Evolutionary conservation across 805 yeast species (phyloP).

Genomic region (Kluyveromyces dobzhanskii): DNA sequence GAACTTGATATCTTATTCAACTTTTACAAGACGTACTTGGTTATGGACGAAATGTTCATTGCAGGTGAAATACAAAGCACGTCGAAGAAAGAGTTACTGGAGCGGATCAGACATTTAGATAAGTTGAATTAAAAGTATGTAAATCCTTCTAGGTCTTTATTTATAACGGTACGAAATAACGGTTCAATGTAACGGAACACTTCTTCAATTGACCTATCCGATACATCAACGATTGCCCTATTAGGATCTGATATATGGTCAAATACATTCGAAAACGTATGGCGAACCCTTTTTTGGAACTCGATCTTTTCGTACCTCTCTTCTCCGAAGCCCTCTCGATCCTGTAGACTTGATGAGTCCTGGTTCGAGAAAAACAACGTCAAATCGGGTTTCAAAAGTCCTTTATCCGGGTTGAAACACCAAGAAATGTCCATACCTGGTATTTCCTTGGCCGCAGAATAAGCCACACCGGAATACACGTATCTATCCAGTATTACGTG

Average conservation of each 20-base stretch:
- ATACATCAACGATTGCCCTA: slow-evolving; percentile 52
- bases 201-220: slow-evolving; percentile 45
- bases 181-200: slow-evolving; percentile 44
- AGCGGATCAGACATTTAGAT: slow-evolving; percentile 58
- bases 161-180: slow-evolving; percentile 10
- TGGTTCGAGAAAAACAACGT: slow-evolving; percentile 64
- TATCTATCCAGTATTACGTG: slow-evolving; percentile 76
- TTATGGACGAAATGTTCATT: slow-evolving; percentile 77
- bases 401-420: slow-evolving; percentile 76
- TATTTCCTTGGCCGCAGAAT: slow-evolving; percentile 65
- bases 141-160: slow-evolving; percentile 6
- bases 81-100: slow-evolving; percentile 58
- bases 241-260: slow-evolving; percentile 24
- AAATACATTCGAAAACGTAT: slow-evolving; percentile 45
- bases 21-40: slow-evolving; percentile 73
- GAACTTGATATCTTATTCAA: slow-evolving; percentile 90
- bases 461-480: slow-evolving; percentile 88
- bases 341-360: slow-evolving; percentile 30
- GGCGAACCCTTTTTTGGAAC: slow-evolving; percentile 67
- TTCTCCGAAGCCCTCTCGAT: slow-evolving; percentile 82
- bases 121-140: slow-evolving; percentile 35
- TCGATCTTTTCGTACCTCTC: slow-evolving; percentile 77
- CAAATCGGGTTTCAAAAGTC: slow-evolving; percentile 80
- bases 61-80: slow-evolving; percentile 92
- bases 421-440: slow-evolving; percentile 54